These are phyloP conservation scores for Persicaria tinctoria DNA, from an alignment of 148 eudicot genomes.

Conservation along the genomic window DNA sequence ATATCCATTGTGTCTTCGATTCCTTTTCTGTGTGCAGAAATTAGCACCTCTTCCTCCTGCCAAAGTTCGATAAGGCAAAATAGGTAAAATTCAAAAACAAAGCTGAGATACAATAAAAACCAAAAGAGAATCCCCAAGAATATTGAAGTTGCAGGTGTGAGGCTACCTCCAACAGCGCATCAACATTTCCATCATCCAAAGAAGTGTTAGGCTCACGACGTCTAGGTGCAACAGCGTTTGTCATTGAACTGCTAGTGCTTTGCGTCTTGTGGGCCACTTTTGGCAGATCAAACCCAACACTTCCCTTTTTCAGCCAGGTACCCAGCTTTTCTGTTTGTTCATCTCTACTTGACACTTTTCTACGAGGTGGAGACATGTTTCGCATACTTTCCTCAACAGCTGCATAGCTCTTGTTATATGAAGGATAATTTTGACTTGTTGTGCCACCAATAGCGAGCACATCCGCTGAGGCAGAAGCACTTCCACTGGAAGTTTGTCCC, in stretches of 20 bases:
- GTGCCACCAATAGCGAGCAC: slow-evolving; percentile 7
- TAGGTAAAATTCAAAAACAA: neutral
- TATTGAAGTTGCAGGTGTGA: neutral
- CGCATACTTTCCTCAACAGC: slow-evolving; percentile 64
- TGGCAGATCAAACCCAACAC: slow-evolving; percentile 44
- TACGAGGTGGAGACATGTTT: slow-evolving; percentile 91
- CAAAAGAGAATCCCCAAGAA: slow-evolving; percentile 18
- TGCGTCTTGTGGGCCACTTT: slow-evolving; percentile 45
- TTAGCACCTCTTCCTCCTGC: slow-evolving; percentile 93
- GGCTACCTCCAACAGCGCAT: slow-evolving; percentile 76
- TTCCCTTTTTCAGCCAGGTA: slow-evolving; percentile 55
- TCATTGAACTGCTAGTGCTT: slow-evolving; percentile 26
- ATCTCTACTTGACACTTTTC: slow-evolving; percentile 66
- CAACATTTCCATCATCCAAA: slow-evolving; percentile 57
- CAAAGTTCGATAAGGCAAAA: slow-evolving; percentile 16
- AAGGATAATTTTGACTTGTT: slow-evolving; percentile 28
- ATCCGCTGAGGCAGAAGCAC: slow-evolving; percentile 12
- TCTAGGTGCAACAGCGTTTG: slow-evolving; percentile 33
- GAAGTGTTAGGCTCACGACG: slow-evolving; percentile 50
- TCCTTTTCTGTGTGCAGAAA: slow-evolving; percentile 96
- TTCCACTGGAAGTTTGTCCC: slow-evolving; percentile 32
- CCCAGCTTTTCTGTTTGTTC: slow-evolving; percentile 67
- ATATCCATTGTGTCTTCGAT: slow-evolving; percentile 99
- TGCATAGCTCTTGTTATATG: slow-evolving; percentile 1
- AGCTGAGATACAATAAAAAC: neutral